These are phyloP conservation scores for Monilinia fructicola DNA, from an alignment of 2,329 filamentous ascomycete genomes.

Conservation along the genomic window DNA sequence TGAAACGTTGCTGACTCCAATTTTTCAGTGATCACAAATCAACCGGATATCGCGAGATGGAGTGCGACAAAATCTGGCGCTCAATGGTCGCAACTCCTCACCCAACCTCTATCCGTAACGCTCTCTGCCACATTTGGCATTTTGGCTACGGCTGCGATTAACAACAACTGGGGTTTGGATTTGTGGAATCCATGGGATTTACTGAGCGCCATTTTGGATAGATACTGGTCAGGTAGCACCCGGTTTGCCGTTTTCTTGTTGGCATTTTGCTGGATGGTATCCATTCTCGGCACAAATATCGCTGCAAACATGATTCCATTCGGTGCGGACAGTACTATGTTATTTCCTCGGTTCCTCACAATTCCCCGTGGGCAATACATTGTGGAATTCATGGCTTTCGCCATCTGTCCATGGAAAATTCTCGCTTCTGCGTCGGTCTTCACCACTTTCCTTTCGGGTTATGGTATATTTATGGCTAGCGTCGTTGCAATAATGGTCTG, in stretches of 20 bases:
- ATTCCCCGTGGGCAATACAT: slow-evolving; percentile 56
- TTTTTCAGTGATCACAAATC: slow-evolving; percentile 42
- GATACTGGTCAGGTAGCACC: slow-evolving; percentile 42
- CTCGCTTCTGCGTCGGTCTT: slow-evolving; percentile 57
- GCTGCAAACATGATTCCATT: slow-evolving; percentile 56
- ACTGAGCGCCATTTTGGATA: slow-evolving; percentile 41
- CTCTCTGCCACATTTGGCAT: slow-evolving; percentile 35
- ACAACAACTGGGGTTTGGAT: slow-evolving; percentile 41
- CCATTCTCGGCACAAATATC: slow-evolving; percentile 55
- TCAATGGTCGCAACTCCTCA: slow-evolving; percentile 46
- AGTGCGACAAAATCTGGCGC: slow-evolving; percentile 35
- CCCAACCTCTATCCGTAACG: slow-evolving; percentile 32
- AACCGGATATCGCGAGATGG: slow-evolving; percentile 49
- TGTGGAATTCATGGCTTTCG: slow-evolving; percentile 52
- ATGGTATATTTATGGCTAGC: slow-evolving; percentile 60
- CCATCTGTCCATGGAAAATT: slow-evolving; percentile 65
- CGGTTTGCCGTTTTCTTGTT: slow-evolving; percentile 46
- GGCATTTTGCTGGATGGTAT: slow-evolving; percentile 53
- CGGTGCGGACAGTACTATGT: slow-evolving; percentile 55
- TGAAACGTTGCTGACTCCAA: not conserved
- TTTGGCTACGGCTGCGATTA: slow-evolving; percentile 37
- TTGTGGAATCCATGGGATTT: slow-evolving; percentile 50
- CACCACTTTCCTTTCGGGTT: slow-evolving; percentile 64
- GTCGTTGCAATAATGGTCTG: slow-evolving; percentile 36
- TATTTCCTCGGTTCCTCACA: slow-evolving; percentile 55